Evolutionary conservation across 306 rosid species (phyloP).

Genomic region (Trifolium fragiferum): DNA sequence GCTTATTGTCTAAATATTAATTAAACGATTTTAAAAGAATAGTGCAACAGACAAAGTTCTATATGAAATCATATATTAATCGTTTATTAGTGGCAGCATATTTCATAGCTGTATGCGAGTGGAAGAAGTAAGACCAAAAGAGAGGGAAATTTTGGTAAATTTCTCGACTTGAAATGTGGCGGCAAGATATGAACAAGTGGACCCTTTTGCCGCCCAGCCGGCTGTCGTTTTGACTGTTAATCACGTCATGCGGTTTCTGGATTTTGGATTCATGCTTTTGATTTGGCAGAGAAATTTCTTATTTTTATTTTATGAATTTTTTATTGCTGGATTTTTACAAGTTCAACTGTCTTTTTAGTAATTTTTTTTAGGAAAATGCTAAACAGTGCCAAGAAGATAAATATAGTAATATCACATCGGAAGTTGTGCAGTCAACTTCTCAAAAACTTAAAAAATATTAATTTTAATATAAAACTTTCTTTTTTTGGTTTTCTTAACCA

Average conservation of each 20-base stretch:
- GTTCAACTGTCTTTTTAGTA: not conserved
- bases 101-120: not conserved
- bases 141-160: conserved; percentile 40
- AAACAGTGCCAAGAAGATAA: no score
- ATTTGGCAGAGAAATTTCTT: not conserved
- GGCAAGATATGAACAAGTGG: conserved; percentile 33
- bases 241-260: not conserved
- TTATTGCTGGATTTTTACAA: not conserved
- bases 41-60: not conserved
- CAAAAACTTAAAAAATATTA: no score
- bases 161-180: conserved; percentile 38
- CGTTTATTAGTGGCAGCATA: no score
- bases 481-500: no score
- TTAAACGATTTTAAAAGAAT: not conserved
- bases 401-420: no score
- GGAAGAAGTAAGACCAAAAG: not conserved
- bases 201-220: conserved; percentile 53
- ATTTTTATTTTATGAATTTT: not conserved
- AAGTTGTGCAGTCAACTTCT: no score
- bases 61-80: no score
- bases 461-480: no score
- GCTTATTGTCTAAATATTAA: not conserved
- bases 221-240: conserved; percentile 34
- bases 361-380: no score
- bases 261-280: not conserved